Base-by-base conservation (phyloP, 2,329 filamentous ascomycete species). In the Lachnellula subtilissima region DNA sequence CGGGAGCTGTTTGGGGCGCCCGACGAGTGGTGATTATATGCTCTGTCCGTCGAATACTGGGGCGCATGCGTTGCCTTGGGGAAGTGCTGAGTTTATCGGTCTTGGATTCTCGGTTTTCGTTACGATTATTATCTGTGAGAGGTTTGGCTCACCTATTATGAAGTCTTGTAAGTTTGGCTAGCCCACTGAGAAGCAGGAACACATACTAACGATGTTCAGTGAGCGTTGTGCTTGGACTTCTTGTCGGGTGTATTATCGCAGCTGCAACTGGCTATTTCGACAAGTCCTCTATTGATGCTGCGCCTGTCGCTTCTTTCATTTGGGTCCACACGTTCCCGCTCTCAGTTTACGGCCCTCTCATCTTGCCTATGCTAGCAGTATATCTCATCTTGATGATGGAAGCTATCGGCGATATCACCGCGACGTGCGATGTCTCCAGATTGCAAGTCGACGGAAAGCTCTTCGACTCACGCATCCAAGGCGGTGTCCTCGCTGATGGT, bases 121-220 rank as follows among this genome's bases (percentile, higher is more conserved):
- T 46, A 88, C 86, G 28, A 93, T 94, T 67, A 86, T 94, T 58
- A 69, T 93, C 12, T 89, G 87, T 69, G 89, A 94, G 71, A 82
- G 88, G 11, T 91, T 92, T 64, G 90, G 90, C 1, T 81, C 88
- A 0, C 89, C 90, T 0, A 87, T 94, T 62, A 92, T 94, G 87
- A 92, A 92, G 69, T 19, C 66, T 51, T 55, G 61, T 55, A 57
- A 55, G 48, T 55, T 57, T n/a, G 28, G 5, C 47, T n/a, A 35
- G 5, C 47, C 51, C 15, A 55, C 51, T 22, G 28, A 55, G 3
- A 48, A 37, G 51, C 19, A 56, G 35, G 3, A 25, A 32, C n/a
- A 50, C 12, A 5, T 37, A 19, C 35, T 55, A 35, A 52, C 28
- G 25, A 35, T 28, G 14, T 23, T 7, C 32, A 63, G 62, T 64